phyloP scores from a whole-genome alignment of 192 early-diverging fungal genomes.

The Coemansia sp. region DNA sequence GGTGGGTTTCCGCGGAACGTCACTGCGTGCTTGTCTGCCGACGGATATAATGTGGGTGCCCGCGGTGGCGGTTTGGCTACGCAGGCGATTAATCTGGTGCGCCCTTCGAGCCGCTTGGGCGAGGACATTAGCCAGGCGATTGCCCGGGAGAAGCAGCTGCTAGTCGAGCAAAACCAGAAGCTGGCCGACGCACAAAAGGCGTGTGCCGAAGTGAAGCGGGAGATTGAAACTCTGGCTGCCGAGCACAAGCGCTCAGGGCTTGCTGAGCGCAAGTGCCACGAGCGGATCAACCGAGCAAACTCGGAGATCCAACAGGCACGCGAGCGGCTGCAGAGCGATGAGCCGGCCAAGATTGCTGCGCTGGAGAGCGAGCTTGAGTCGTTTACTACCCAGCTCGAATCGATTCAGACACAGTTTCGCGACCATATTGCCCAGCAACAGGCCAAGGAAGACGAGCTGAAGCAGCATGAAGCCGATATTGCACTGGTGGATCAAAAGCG shows the following conservation, averaged over 20 bases:
- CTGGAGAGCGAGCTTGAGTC: slow-evolving; percentile 56
- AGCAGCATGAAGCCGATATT: slow-evolving; percentile 13
- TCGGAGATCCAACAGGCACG: slow-evolving; percentile 45
- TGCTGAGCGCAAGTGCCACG: slow-evolving; percentile 40
- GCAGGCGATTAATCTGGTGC: slow-evolving; percentile 37
- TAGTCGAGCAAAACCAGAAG: slow-evolving; percentile 8
- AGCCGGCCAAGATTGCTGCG: slow-evolving; percentile 59
- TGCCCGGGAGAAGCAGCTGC: slow-evolving; percentile 23
- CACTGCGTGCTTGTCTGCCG: slow-evolving; percentile 54
- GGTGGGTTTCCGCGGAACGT: slow-evolving; percentile 63
- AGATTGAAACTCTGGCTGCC: slow-evolving; percentile 39
- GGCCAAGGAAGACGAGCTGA: slow-evolving; percentile 43
- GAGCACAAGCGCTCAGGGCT: slow-evolving; percentile 20
- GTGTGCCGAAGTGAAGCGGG: slow-evolving; percentile 16
- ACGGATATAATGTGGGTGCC: slow-evolving; percentile 61
- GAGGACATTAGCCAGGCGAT: slow-evolving; percentile 51
- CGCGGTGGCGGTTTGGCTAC: slow-evolving; percentile 44
- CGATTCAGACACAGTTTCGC: slow-evolving; percentile 58
- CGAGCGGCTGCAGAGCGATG: slow-evolving; percentile 57
- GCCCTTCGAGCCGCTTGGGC: slow-evolving; percentile 50
- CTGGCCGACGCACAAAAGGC: slow-evolving; percentile 12
- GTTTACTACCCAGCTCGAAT: slow-evolving; percentile 52
- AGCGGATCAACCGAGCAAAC: slow-evolving; percentile 26
- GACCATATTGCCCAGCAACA: slow-evolving; percentile 50
- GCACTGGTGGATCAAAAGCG: slow-evolving; percentile 34